Evolutionary conservation across 2,329 filamentous ascomycete species (phyloP).

Genomic region (Colletotrichum salicis): DNA sequence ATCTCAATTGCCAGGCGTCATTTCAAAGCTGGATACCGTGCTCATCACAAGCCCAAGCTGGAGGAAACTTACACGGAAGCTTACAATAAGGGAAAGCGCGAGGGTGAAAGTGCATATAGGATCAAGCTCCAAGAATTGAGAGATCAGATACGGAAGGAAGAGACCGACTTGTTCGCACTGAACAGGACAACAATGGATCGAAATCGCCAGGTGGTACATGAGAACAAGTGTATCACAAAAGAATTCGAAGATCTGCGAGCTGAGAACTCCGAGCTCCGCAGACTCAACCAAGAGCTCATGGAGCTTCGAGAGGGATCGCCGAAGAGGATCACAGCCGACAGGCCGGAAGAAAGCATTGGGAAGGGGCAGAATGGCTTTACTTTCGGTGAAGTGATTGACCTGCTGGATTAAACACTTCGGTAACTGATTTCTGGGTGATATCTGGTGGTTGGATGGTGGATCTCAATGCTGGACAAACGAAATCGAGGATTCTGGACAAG

Average conservation of each 20-base stretch:
- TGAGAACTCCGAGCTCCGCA: background rate
- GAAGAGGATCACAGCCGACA: fast-evolving
- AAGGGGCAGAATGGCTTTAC: background rate
- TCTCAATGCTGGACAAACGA: background rate
- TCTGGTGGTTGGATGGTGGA: background rate
- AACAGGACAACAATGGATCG: background rate
- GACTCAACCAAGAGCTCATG: background rate
- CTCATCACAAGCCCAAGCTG: no score
- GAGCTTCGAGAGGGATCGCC: background rate
- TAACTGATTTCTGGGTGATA: background rate
- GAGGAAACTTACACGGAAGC: background rate
- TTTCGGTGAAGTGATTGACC: background rate
- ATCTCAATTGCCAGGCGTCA: background rate
- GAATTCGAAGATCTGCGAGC: background rate
- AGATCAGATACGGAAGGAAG: background rate
- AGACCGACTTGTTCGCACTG: background rate
- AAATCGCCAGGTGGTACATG: background rate
- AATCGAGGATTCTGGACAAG: background rate
- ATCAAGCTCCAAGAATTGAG: background rate
- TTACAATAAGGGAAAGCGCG: background rate
- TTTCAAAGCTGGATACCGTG: background rate
- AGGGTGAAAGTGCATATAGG: background rate
- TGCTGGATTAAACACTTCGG: background rate
- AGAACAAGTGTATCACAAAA: background rate
- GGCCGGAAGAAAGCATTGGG: background rate